phyloP scores from a whole-genome alignment of 2,329 filamentous ascomycete genomes.

The Xylaria sp. region DNA sequence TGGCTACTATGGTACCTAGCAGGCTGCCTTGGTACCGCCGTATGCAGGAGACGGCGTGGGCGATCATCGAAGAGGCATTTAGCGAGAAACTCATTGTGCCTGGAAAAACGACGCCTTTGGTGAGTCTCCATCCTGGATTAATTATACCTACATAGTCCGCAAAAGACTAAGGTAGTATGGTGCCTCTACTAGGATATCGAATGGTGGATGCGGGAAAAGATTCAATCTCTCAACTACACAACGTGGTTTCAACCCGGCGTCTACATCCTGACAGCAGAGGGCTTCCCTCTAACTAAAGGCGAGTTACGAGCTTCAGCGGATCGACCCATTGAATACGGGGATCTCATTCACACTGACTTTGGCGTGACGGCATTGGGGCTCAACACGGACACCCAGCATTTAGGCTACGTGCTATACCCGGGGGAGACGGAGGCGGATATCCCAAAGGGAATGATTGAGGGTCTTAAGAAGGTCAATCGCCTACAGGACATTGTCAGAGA shows the following conservation, averaged over 20 bases:
- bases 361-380: constrained; percentile 59
- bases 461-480: constrained; percentile 57
- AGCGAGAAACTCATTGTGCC: constrained; percentile 56
- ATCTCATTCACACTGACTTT: constrained; percentile 62
- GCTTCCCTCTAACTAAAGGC: constrained; percentile 36
- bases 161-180: neutral
- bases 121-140: constrained; percentile 32
- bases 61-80: constrained; percentile 59
- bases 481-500: constrained; percentile 59
- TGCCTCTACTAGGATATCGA: constrained; percentile 53
- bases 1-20: constrained; percentile 56
- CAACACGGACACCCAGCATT: constrained; percentile 62
- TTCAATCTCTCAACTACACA: constrained; percentile 60
- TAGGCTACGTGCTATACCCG: constrained; percentile 59
- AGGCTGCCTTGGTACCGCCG: constrained; percentile 56
- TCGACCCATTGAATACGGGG: constrained; percentile 54
- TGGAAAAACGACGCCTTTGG: constrained; percentile 54
- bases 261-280: constrained; percentile 52
- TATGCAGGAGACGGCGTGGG: constrained; percentile 63
- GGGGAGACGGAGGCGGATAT: constrained; percentile 55
- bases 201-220: constrained; percentile 63
- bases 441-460: constrained; percentile 54
- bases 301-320: constrained; percentile 36
- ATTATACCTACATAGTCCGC: neutral
- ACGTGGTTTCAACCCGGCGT: constrained; percentile 64